Evolutionary conservation across 805 yeast species (phyloP).

Genomic region (Lachancea sp.): DNA sequence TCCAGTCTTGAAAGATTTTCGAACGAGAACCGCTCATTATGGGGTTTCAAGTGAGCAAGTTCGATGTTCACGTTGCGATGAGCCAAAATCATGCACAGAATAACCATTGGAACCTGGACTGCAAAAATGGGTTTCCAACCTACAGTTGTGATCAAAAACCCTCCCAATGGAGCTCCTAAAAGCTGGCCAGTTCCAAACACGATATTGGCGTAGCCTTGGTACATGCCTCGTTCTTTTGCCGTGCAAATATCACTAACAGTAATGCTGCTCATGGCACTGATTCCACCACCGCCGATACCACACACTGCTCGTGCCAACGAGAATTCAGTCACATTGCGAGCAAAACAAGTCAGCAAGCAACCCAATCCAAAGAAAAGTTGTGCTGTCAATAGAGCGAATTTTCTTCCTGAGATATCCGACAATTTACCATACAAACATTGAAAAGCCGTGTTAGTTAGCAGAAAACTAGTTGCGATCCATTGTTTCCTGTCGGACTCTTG

Average conservation of each 20-base stretch:
- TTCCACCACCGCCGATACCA: slow-evolving; percentile 91
- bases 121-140: slow-evolving; percentile 63
- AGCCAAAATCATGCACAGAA: slow-evolving; percentile 34
- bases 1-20: slow-evolving; percentile 55
- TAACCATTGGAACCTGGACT: slow-evolving; percentile 43
- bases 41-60: slow-evolving; percentile 47
- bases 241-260: slow-evolving; percentile 73
- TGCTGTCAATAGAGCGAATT: slow-evolving; percentile 37
- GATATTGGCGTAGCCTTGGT: slow-evolving; percentile 77
- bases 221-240: slow-evolving; percentile 67
- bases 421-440: slow-evolving; percentile 61
- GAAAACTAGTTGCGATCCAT: slow-evolving; percentile 65
- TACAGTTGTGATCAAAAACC: slow-evolving; percentile 46
- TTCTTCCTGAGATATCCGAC: slow-evolving; percentile 48
- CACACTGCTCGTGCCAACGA: slow-evolving; percentile 60
- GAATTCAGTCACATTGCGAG: slow-evolving; percentile 33
- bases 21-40: slow-evolving; percentile 38
- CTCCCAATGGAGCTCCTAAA: slow-evolving; percentile 61
- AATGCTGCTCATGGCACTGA: slow-evolving; percentile 67
- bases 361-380: slow-evolving; percentile 41
- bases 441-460: slow-evolving; percentile 58
- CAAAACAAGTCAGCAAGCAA: slow-evolving; percentile 38
- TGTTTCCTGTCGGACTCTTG: slow-evolving; percentile 42
- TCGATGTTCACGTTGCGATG: slow-evolving; percentile 34
- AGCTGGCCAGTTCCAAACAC: slow-evolving; percentile 71